phyloP scores from a whole-genome alignment of 2,329 filamentous ascomycete genomes.

The Sporothrix euskadiensis region DNA sequence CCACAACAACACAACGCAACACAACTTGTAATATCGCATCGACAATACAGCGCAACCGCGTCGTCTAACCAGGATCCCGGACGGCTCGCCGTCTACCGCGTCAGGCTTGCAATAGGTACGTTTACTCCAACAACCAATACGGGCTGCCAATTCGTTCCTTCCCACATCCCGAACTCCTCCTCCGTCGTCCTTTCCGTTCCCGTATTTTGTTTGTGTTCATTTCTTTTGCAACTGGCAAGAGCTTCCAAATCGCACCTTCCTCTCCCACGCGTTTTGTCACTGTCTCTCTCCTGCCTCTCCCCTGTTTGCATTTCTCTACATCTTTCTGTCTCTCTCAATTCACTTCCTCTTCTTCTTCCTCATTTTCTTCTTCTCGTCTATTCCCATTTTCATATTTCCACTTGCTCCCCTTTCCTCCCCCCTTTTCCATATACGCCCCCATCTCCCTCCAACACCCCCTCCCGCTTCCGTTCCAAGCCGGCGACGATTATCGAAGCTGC shows the following conservation, averaged over 20 bases:
- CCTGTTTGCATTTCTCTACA: not conserved
- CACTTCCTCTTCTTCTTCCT: not conserved
- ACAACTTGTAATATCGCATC: not conserved
- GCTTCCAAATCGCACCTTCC: slow-evolving; percentile 16
- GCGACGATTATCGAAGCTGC: slow-evolving; percentile 6
- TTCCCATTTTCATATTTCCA: not conserved
- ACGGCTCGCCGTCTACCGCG: slow-evolving; percentile 11
- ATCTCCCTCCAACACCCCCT: not conserved
- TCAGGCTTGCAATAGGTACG: not conserved
- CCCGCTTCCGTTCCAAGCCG: not conserved
- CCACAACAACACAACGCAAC: not conserved
- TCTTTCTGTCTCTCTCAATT: not conserved
- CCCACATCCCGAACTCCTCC: not conserved
- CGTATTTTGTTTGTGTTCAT: slow-evolving; percentile 8
- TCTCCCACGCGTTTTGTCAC: not conserved
- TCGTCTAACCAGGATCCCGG: not conserved
- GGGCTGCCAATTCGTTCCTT: slow-evolving; percentile 1
- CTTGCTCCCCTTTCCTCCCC: slow-evolving; percentile 25
- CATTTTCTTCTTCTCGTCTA: not conserved
- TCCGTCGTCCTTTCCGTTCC: slow-evolving; percentile 1
- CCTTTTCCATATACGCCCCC: not conserved
- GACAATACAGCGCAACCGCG: not conserved
- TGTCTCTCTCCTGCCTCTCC: not conserved
- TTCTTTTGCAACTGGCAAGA: not conserved
- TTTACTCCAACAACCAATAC: not conserved